Evolutionary conservation across 1,284 basidiomycete genomes (phyloP).

Genomic region (Singerocomus inundabilis): DNA sequence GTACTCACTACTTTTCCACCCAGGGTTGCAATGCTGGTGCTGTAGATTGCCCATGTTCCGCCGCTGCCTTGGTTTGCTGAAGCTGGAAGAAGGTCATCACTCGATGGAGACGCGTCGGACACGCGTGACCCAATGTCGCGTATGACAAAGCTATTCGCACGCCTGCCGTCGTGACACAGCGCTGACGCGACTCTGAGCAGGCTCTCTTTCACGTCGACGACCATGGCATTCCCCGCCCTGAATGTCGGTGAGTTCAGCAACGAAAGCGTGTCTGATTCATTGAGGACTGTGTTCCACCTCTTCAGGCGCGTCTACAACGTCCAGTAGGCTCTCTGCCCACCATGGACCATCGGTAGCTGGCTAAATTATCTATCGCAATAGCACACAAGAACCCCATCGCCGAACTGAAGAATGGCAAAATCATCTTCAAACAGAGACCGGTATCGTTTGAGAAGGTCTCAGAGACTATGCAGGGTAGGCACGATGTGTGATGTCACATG

Average conservation of each 20-base stretch:
- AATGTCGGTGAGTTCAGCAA: slow-evolving; percentile 36
- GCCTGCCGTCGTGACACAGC: slow-evolving; percentile 11
- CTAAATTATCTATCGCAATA: slow-evolving; percentile 9
- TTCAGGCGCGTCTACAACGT: slow-evolving; percentile 3
- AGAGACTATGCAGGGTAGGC: slow-evolving; percentile 77
- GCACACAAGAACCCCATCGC: slow-evolving; percentile 43
- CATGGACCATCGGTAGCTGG: background rate
- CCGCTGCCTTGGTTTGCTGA: slow-evolving; percentile 41
- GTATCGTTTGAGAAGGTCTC: slow-evolving; percentile 73
- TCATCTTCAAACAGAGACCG: slow-evolving; percentile 76
- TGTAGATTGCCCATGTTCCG: slow-evolving; percentile 41
- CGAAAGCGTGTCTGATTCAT: slow-evolving; percentile 8
- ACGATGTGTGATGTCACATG: background rate
- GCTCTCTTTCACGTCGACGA: slow-evolving; percentile 15
- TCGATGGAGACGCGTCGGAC: slow-evolving; percentile 29
- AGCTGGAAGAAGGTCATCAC: slow-evolving; percentile 63
- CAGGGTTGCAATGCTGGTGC: slow-evolving; percentile 83
- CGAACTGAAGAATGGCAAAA: slow-evolving; percentile 74
- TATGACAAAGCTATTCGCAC: slow-evolving; percentile 33
- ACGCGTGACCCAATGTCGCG: slow-evolving; percentile 33
- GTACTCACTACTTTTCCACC: slow-evolving; percentile 93
- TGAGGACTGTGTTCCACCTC: slow-evolving; percentile 5
- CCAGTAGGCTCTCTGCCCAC: slow-evolving; percentile 16
- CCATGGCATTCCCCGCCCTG: slow-evolving; percentile 39
- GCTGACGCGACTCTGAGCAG: slow-evolving; percentile 17